Conservation (phyloP, 2,329 filamentous ascomycete genomes). For the Aspergillus melleus region DNA sequence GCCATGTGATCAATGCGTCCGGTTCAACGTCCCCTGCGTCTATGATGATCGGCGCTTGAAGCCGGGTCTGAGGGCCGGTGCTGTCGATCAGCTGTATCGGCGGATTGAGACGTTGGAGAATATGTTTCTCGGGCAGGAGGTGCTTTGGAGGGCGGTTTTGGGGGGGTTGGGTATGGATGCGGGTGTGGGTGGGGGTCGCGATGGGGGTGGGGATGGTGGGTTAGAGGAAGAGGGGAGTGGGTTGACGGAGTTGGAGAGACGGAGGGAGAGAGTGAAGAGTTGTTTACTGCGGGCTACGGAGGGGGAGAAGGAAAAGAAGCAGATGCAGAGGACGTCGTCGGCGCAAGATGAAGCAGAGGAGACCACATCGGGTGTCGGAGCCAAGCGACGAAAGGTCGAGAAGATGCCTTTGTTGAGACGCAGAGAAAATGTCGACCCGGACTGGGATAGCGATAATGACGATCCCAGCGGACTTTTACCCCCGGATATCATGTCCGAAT, state of each 20-base stretch:
- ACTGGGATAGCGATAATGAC: not conserved
- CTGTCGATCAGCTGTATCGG: slow-evolving; percentile 33
- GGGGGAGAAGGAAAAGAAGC: not conserved
- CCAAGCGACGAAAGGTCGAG: not conserved
- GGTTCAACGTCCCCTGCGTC: slow-evolving; percentile 32
- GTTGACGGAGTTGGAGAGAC: not conserved
- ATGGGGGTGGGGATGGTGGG: too few relatives aligned
- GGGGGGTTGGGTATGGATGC: slow-evolving; percentile 4
- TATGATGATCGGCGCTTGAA: slow-evolving; percentile 33
- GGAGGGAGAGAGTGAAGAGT: slow-evolving; percentile 9
- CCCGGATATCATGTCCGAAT: slow-evolving; percentile 21
- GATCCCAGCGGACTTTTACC: not conserved
- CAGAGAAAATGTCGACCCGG: too few relatives aligned
- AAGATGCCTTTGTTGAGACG: not conserved
- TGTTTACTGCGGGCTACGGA: slow-evolving; percentile 1
- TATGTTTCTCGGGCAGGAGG: slow-evolving; percentile 22
- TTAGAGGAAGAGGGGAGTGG: too few relatives aligned
- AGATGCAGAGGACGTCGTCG: not conserved
- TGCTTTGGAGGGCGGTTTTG: slow-evolving; percentile 22
- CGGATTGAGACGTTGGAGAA: slow-evolving; percentile 28
- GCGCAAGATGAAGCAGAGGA: not conserved
- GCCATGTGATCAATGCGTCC: slow-evolving; percentile 46
- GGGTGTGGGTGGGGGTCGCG: not conserved
- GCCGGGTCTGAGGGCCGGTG: slow-evolving; percentile 34
- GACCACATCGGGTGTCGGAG: not conserved